Percentiles rank a stretch among this genome's conserved stretches.
phyloP scores from a whole-genome alignment of 2,329 filamentous ascomycete genomes.

The Venturiaceae sp. region DNA sequence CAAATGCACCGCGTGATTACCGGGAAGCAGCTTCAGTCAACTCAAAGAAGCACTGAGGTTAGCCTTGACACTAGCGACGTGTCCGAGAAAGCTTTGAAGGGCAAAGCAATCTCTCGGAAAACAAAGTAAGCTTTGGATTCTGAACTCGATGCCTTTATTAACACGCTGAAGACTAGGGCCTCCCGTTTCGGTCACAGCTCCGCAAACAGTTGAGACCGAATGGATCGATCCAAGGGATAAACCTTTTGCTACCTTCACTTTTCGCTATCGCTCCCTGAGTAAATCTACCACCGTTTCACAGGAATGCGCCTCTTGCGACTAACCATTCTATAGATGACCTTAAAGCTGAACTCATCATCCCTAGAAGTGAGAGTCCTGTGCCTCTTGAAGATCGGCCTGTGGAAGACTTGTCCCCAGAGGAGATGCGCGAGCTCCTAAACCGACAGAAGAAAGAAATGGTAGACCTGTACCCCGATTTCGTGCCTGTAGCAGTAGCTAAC shows the following conservation, averaged over 20 bases:
- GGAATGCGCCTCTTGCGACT: not conserved
- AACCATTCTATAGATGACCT: conserved; percentile 15
- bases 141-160: not conserved
- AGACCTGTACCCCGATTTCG: not conserved
- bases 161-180: not conserved
- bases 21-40: not conserved
- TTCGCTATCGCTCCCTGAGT: conserved; percentile 4
- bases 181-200: not conserved
- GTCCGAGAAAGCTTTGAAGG: conserved; percentile 3
- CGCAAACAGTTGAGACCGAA: not conserved
- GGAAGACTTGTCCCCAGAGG: conserved; percentile 14
- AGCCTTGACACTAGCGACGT: not conserved
- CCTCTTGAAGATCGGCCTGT: conserved; percentile 15
- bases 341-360: conserved; percentile 22
- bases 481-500: not conserved
- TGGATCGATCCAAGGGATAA: not conserved
- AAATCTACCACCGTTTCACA: not conserved
- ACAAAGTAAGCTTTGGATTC: not conserved
- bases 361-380: conserved; percentile 17
- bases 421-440: conserved; percentile 15
- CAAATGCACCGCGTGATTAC: not conserved
- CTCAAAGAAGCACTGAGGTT: not conserved
- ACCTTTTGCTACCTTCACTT: conserved; percentile 1
- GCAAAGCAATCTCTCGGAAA: not conserved
- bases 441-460: conserved; percentile 10